These are phyloP conservation scores for Scheffersomyces stambukii DNA, from an alignment of 1,139 yeast genomes.

Conservation along the genomic window DNA sequence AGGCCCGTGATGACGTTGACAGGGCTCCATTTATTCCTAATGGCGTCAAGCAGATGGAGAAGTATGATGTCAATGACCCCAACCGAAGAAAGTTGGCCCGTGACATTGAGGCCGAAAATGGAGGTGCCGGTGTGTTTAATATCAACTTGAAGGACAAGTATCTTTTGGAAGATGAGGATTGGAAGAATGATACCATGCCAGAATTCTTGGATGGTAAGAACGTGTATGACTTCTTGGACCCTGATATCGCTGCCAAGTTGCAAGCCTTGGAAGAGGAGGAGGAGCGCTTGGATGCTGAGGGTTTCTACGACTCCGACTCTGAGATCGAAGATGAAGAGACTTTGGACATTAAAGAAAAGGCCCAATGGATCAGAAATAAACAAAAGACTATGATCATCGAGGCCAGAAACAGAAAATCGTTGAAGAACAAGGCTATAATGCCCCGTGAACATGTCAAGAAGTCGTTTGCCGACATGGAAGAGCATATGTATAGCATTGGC, in stretches of 20 bases:
- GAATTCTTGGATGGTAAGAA: slow-evolving; percentile 94
- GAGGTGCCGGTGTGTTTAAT: slow-evolving; percentile 98
- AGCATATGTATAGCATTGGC: slow-evolving; percentile 84
- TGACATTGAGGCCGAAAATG: slow-evolving; percentile 89
- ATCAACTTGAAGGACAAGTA: slow-evolving; percentile 90
- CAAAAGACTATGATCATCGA: slow-evolving; percentile 91
- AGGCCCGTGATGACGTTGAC: slow-evolving; percentile 77
- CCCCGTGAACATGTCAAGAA: slow-evolving; percentile 88
- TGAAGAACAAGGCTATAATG: slow-evolving; percentile 85
- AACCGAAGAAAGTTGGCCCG: slow-evolving; percentile 76
- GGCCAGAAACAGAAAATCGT: slow-evolving; percentile 80
- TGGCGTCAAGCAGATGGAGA: slow-evolving; percentile 50
- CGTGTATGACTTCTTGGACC: slow-evolving; percentile 94
- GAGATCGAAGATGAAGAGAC: slow-evolving; percentile 62
- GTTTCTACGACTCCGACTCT: slow-evolving; percentile 90
- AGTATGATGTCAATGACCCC: slow-evolving; percentile 78
- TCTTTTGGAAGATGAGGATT: slow-evolving; percentile 87
- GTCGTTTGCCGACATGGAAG: slow-evolving; percentile 75
- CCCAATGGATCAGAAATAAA: slow-evolving; percentile 91
- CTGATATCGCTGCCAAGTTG: slow-evolving; percentile 89
- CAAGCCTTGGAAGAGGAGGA: slow-evolving; percentile 97
- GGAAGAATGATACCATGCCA: slow-evolving; percentile 98
- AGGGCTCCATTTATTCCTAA: slow-evolving; percentile 85
- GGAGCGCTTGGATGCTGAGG: slow-evolving; percentile 87
- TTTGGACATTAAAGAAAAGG: slow-evolving; percentile 77